Base-by-base conservation (phyloP, 768 basidiomycete species). In the Exsudoporus frostii region DNA sequence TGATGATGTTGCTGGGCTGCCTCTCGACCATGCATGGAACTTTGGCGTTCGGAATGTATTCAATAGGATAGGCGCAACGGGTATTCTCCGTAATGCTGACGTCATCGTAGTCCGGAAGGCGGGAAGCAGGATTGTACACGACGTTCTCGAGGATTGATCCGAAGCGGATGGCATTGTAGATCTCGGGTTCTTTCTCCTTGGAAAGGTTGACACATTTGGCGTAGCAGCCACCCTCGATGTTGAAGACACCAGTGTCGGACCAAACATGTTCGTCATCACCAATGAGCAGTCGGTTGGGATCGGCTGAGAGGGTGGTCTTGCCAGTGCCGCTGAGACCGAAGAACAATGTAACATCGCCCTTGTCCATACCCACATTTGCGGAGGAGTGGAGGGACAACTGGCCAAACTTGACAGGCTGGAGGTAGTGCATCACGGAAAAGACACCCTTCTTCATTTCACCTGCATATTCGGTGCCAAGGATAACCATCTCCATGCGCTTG, bases 361-460 rank as follows among this genome's bases (percentile, higher is more conserved):
- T 81, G 55, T 91, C 81, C 59, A 84, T 88, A 51, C 94, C 94
- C 61, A 97, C 92, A 66, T 99, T 99, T 58, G 96, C 94, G 47
- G 94, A 97, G 2, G 96, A 98, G 78, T 99, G 97, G 50, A 99
- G 84, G 22, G 94, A 97, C 49, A 99, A 83, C 71, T 98, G 94
- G 48, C 93, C 93, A 67, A 97, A 98, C 71, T 97, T 98, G 79
- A 98, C 88, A 7, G 97, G 97, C 78, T 96, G 93, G 55, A 99
- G 82, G 73, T 98, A 99, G 76, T 99, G 96, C 96, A 99, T 99
- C 63, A 99, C 94, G 40, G 90, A 92, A 79, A 99, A 99, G 71
- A 99, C 92, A 67, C 97, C 97, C 84, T 99, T 99, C 79, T 99
- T 99, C 97, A 99, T 99, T 79, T 99, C 94, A 46, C 94, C 94